Conservation (phyloP, 2,329 filamentous ascomycete species). For the Cladosporium sp. region DNA sequence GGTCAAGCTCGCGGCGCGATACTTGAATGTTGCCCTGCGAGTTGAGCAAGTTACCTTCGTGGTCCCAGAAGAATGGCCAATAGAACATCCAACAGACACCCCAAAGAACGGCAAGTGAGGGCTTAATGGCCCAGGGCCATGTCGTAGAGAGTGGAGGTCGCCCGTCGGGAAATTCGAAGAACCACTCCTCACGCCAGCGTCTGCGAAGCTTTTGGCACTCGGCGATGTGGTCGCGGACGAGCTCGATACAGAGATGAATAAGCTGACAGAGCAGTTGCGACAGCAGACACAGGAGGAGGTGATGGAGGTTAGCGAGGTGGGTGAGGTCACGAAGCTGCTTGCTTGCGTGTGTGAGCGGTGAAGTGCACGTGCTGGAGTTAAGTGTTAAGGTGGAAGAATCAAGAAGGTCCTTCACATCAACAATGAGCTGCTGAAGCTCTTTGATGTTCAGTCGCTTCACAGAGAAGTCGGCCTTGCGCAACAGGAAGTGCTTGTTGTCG, state of each 20-base stretch:
- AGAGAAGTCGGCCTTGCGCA: slow-evolving; percentile 34
- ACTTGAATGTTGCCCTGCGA: slow-evolving; percentile 16
- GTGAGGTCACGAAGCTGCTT: slow-evolving; percentile 35
- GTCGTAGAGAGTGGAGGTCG: slow-evolving; percentile 38
- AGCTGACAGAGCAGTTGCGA: slow-evolving; percentile 33
- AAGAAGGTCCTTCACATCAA: slow-evolving; percentile 37
- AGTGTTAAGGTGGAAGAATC: slow-evolving; percentile 30
- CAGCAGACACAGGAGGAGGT: slow-evolving; percentile 43
- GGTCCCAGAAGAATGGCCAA: slow-evolving; percentile 22
- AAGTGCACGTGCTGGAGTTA: neutral
- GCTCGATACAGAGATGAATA: slow-evolving; percentile 22
- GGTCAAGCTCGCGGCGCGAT: slow-evolving; percentile 16
- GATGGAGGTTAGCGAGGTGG: slow-evolving; percentile 44
- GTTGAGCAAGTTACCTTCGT: slow-evolving; percentile 23
- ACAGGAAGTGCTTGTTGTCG: slow-evolving; percentile 38
- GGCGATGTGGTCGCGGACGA: slow-evolving; percentile 25
- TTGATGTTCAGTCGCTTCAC: slow-evolving; percentile 35
- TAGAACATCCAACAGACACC: slow-evolving; percentile 42
- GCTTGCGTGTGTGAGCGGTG: slow-evolving; percentile 25
- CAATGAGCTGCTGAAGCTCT: slow-evolving; percentile 33
- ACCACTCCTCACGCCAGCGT: slow-evolving; percentile 30
- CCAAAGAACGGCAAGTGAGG: slow-evolving; percentile 39
- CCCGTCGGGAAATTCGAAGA: slow-evolving; percentile 36
- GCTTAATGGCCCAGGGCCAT: slow-evolving; percentile 41
- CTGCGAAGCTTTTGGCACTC: slow-evolving; percentile 29